Percentiles rank a stretch among this genome's conserved stretches.
These are phyloP conservation scores for Capsicum chinense DNA, from an alignment of 257 asterid species.

Conservation along the genomic window DNA sequence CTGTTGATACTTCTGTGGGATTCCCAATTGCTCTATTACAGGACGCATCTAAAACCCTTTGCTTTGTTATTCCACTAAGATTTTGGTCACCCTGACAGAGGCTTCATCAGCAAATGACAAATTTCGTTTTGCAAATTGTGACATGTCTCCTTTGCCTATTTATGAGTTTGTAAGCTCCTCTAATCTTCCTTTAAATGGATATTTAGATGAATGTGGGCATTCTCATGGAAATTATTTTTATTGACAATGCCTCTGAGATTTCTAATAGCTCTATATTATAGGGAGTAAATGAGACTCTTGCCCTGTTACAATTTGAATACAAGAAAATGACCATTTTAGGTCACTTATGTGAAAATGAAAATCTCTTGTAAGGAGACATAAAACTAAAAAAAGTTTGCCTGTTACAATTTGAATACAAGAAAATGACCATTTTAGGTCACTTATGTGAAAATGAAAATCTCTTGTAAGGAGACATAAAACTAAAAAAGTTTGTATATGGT, in stretches of 20 bases:
- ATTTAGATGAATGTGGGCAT: not conserved
- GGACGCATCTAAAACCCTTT: not conserved
- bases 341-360: no score
- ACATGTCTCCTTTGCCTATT: not conserved
- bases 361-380: no score
- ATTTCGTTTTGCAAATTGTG: constrained; percentile 20
- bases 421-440: no score
- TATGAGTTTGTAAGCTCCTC: not conserved
- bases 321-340: no score
- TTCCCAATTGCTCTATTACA: not conserved
- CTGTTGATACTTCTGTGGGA: not conserved
- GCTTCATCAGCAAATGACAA: not conserved
- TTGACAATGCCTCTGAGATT: not conserved
- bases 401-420: no score
- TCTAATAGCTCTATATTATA: not conserved
- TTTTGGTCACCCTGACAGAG: not conserved
- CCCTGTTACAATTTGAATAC: no score
- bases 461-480: no score
- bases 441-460: no score
- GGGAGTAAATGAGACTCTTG: not conserved
- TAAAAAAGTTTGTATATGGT: no score
- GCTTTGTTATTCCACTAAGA: not conserved
- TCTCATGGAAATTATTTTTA: not conserved
- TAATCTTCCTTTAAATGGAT: not conserved
- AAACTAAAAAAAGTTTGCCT: no score